These are phyloP conservation scores for Aspergillus ustus DNA, from an alignment of 2,329 filamentous ascomycete genomes.

Conservation along the genomic window DNA sequence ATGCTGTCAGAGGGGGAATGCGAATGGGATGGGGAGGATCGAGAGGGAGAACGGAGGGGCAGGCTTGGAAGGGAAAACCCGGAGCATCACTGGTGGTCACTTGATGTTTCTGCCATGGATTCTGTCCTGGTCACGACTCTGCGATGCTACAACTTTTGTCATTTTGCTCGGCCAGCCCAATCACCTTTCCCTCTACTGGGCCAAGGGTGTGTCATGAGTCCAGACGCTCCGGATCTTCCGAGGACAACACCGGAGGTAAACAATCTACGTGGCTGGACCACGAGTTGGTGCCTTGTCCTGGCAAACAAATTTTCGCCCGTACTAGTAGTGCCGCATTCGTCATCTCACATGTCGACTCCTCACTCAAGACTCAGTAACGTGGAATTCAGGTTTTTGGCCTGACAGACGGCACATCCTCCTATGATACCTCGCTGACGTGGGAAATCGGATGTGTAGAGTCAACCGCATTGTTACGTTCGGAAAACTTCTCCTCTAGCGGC, in stretches of 20 bases:
- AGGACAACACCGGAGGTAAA: neutral
- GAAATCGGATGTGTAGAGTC: neutral
- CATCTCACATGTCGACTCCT: conserved; percentile 4
- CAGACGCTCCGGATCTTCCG: neutral
- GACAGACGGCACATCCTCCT: neutral
- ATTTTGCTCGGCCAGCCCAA: neutral
- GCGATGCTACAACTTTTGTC: conserved; percentile 1
- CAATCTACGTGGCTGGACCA: conserved; percentile 7
- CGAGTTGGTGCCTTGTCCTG: neutral
- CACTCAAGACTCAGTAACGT: neutral
- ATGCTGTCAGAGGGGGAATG: neutral
- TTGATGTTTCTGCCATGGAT: conserved; percentile 15
- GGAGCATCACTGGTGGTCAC: conserved; percentile 2
- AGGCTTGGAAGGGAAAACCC: neutral
- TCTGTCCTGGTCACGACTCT: conserved; percentile 4
- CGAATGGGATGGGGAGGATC: neutral
- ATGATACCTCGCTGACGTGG: conserved; percentile 3
- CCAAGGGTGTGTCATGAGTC: neutral
- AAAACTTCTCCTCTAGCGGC: neutral
- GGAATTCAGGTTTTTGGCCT: conserved; percentile 8
- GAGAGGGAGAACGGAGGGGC: neutral
- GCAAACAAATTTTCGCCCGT: neutral
- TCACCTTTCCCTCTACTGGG: neutral
- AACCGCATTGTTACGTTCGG: neutral
- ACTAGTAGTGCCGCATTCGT: conserved; percentile 7